Evolutionary conservation across 495 filamentous ascomycete species (phyloP), one percentile per base, ranked within the genome.

Genomic region (Aspergillus sparsus): DNA sequence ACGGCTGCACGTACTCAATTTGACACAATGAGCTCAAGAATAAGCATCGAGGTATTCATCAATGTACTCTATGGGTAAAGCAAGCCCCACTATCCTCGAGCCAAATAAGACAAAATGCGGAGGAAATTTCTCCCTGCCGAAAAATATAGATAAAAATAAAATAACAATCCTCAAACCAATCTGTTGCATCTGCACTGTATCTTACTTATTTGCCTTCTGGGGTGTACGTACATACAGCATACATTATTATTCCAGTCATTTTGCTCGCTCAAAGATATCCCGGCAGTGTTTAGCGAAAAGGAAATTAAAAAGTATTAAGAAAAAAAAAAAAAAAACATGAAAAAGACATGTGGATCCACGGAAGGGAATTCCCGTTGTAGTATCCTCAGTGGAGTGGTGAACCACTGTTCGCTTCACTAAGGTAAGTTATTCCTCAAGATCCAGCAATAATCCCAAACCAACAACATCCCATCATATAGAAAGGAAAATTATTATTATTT

Each of bases 341-440:
- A 59, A 57, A 18, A 51, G 56, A 50, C 35, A 58, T 55, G 61
- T 63, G 61, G 56, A 55, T 46, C 60, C 54, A 53, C 47, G 54
- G 60, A 50, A 62, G 54, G 60, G 60, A 46, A 27, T 55, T 63
- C 56, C 61, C 56, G 61, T 32, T 7, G 21, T 15, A 27, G 49
- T 49, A 36, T 46, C 13, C 35, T 42, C 47, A 42, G 49, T 42
- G 39, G 57, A 39, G 41, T 27, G 21, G 21, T 27, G 39, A 41
- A 33, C 55, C 55, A 39, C 16, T n/a, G 16, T 27, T 32, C 35
- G 21, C 21, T 27, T 27, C 21, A 27, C 21, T 27, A 3, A 3
- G 21, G 21, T 27, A 27, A 27, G 21, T 27, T 27, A 27, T 27
- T 27, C 21, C 3, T 33, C 57, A 60, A 31, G 18, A 15, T 35